Percentiles rank a stretch among this genome's conserved stretches.
Evolutionary conservation across 2,329 filamentous ascomycete genomes (phyloP).

Genomic region (Myrmaecium sp.): DNA sequence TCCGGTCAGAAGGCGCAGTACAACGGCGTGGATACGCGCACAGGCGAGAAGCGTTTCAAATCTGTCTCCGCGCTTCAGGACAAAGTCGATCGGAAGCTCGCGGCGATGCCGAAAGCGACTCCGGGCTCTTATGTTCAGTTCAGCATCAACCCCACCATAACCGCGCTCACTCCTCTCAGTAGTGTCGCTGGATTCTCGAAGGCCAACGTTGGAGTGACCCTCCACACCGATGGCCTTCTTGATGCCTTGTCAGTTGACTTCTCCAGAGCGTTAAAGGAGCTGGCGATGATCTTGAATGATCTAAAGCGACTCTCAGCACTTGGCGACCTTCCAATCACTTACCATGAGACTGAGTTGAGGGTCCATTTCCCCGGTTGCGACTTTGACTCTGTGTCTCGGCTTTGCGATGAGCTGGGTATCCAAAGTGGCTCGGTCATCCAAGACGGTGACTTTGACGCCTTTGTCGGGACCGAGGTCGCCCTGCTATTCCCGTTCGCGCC

Average conservation of each 20-base stretch:
- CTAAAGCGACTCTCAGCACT: conserved; percentile 58
- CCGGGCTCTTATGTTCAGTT: conserved; percentile 84
- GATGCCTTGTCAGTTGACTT: conserved; percentile 80
- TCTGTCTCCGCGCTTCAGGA: conserved; percentile 60
- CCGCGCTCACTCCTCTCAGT: conserved; percentile 60
- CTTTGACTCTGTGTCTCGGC: conserved; percentile 57
- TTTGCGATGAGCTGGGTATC: conserved; percentile 80
- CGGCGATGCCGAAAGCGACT: conserved; percentile 35
- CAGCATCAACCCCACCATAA: conserved; percentile 72
- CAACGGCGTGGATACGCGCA: conserved; percentile 51
- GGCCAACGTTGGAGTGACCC: conserved; percentile 32
- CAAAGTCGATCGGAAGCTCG: conserved; percentile 51
- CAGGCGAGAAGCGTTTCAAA: conserved; percentile 65
- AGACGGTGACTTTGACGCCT: conserved; percentile 57
- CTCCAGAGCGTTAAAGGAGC: conserved; percentile 66
- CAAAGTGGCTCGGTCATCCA: conserved; percentile 62
- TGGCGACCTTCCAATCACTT: conserved; percentile 67
- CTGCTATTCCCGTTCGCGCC: conserved; percentile 79
- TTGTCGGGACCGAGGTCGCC: conserved; percentile 53
- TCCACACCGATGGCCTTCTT: conserved; percentile 71
- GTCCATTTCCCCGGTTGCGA: conserved; percentile 89
- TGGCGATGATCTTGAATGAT: conserved; percentile 64
- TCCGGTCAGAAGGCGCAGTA: conserved; percentile 79
- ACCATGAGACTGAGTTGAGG: conserved; percentile 53
- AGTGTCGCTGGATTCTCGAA: conserved; percentile 36